Base-by-base conservation (phyloP, 306 rosid species). In the Vigna unguiculata region DNA sequence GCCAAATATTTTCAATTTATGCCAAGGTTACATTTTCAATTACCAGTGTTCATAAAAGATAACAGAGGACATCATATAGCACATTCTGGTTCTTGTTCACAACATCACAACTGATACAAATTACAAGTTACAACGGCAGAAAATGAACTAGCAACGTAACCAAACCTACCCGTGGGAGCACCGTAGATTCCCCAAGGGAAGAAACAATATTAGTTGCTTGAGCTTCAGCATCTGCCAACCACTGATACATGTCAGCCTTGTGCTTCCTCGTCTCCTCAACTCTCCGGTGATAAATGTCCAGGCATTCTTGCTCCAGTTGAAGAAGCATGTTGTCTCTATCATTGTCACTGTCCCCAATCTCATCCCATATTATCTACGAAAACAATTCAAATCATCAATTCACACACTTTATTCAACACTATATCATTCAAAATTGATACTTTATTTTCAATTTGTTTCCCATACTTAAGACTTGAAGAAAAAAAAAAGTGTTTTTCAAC, bases 271-370 rank as follows among this genome's bases (percentile, higher is more conserved):
- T 89, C 72, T 83, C 82, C 63, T 94, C 96, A 28, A 94, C 96
- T 83, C 86, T 94, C 71, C 75, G 85, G 21, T 89, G 87, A 83
- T 94, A 94, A 58, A 94, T 92, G 48, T 92, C 85, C 20, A 90
- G 97, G 80, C 98, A 94, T 52, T 92, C 97, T 79, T 92, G 93
- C 91, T 94, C 96, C 17, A 94, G 90, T 83, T 94, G 93, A 48
- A 91, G 89, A 68, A 94, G 97, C 96, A 83, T 89, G 80, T 74
- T 82, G 80, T 94, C 98, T 75, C 96, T 87, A 70, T 91, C 91
- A 3, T 69, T 71, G 17, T 94, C 91, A 78, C 83, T 80, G 77
- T 94, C 98, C 69, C 98, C 97, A 83, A 94, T 90, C 90, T 94
- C 96, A 85, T 92, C 93, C 98, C 98, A 94, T 84, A 94, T 82